A percentile compares a stretch with the other conserved stretches of the same genome.
Evolutionary conservation across 73 alveolate species (phyloP).

Genomic region (Paramecium bursaria): DNA sequence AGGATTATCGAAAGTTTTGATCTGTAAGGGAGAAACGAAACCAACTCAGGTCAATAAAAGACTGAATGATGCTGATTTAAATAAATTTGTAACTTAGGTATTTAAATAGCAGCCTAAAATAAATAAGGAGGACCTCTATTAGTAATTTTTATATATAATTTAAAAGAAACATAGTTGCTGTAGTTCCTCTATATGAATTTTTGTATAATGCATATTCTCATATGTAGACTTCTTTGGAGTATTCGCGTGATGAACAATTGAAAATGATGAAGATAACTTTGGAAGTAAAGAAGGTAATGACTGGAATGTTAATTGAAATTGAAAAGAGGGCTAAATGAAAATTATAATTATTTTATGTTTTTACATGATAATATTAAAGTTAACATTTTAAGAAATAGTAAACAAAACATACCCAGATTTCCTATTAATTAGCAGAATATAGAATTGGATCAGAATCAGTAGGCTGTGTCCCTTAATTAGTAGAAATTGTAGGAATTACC

Average conservation of each 20-base stretch:
- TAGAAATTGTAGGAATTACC: too few relatives aligned
- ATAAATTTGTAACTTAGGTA: constrained; percentile 10
- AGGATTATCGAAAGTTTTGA: constrained; percentile 42
- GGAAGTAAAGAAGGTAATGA: constrained; percentile 51
- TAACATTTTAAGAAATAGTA: too few relatives aligned
- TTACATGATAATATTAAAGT: too few relatives aligned
- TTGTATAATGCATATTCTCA: not conserved
- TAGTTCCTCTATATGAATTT: constrained; percentile 8
- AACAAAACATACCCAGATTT: too few relatives aligned
- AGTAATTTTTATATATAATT: not conserved
- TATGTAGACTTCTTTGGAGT: constrained; percentile 49
- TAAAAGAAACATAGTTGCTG: not conserved
- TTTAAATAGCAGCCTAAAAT: constrained; percentile 19
- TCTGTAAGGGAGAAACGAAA: constrained; percentile 31
- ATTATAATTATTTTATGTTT: too few relatives aligned
- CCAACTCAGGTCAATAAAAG: constrained; percentile 18
- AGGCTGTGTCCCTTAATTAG: too few relatives aligned
- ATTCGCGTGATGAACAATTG: constrained; percentile 17
- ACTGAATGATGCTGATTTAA: constrained; percentile 40
- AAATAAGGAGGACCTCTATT: constrained; percentile 45
- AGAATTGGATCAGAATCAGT: too few relatives aligned
- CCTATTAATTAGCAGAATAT: too few relatives aligned
- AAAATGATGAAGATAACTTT: constrained; percentile 56
- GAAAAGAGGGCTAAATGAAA: constrained; percentile 43
- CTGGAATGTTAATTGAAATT: constrained; percentile 35